Percentiles rank a stretch among this genome's conserved stretches.
Conservation (phyloP, 495 filamentous ascomycete species). For the Penicillium arizonense region DNA sequence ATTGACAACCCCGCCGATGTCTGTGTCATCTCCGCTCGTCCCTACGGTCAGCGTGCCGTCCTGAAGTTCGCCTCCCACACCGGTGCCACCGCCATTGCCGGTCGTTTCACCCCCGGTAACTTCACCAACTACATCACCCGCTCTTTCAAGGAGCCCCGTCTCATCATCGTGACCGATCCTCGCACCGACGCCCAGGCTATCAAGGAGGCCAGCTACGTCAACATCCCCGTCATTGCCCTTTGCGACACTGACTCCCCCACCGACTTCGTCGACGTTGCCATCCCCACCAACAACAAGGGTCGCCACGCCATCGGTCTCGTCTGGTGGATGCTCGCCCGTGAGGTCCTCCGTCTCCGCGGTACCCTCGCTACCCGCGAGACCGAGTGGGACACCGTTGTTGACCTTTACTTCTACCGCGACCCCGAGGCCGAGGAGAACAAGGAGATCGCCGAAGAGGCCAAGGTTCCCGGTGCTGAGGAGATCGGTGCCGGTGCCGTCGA, state of each 20-base stretch:
- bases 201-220: constrained; percentile 99
- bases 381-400: constrained; percentile 98
- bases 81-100: constrained; percentile 94
- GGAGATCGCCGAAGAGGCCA: constrained; percentile 69
- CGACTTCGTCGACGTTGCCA: constrained; percentile 99
- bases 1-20: constrained; percentile 99
- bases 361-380: constrained; percentile 90
- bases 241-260: constrained; percentile 99
- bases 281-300: constrained; percentile 99
- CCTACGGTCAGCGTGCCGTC: constrained; percentile 98
- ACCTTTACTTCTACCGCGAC: constrained; percentile 99
- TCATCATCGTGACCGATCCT: constrained; percentile 98
- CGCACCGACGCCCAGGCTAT: constrained; percentile 99
- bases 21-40: constrained; percentile 98
- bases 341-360: constrained; percentile 97
- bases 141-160: constrained; percentile 99
- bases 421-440: constrained; percentile 98
- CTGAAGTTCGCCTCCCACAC: constrained; percentile 99
- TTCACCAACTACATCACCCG: constrained; percentile 99
- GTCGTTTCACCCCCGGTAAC: constrained; percentile 99
- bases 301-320: constrained; percentile 96
- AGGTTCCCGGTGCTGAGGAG: constrained; percentile 78
- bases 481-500: constrained; percentile 77
- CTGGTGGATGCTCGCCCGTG: constrained; percentile 99
- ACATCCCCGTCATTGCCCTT: constrained; percentile 98